These are phyloP conservation scores for Pichia sp. DNA, from an alignment of 1,139 yeast genomes.

Conservation along the genomic window DNA sequence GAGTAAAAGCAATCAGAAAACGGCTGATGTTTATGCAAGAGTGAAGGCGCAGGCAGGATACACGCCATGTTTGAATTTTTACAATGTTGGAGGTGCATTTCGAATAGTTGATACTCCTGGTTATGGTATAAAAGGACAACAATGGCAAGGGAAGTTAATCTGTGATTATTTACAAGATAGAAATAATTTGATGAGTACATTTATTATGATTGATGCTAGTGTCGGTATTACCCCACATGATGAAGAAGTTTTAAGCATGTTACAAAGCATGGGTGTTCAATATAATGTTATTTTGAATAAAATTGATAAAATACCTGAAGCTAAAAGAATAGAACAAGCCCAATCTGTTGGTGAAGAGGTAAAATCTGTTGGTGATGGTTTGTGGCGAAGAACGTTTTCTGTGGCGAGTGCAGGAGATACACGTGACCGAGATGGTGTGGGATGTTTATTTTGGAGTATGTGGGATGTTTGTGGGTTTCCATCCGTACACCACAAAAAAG, in stretches of 20 bases:
- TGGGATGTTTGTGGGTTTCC: not conserved
- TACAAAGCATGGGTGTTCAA: slow-evolving; percentile 52
- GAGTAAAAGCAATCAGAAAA: slow-evolving; percentile 29
- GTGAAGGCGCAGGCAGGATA: slow-evolving; percentile 51
- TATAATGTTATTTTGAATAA: slow-evolving; percentile 76
- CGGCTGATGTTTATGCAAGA: slow-evolving; percentile 19
- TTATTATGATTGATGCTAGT: slow-evolving; percentile 52
- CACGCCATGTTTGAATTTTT: slow-evolving; percentile 73
- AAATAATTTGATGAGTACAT: slow-evolving; percentile 49
- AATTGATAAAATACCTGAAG: slow-evolving; percentile 43
- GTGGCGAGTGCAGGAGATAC: not conserved
- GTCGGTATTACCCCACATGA: slow-evolving; percentile 58
- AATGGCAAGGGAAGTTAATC: slow-evolving; percentile 64
- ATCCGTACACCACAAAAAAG: not conserved
- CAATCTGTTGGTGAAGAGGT: slow-evolving; percentile 22
- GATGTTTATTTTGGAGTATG: not conserved
- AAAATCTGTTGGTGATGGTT: slow-evolving; percentile 20
- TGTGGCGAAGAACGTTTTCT: not conserved
- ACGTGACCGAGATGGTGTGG: not conserved
- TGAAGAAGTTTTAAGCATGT: slow-evolving; percentile 41
- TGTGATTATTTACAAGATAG: slow-evolving; percentile 54
- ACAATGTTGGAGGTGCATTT: slow-evolving; percentile 55
- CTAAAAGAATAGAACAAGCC: slow-evolving; percentile 13
- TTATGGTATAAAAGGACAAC: slow-evolving; percentile 61
- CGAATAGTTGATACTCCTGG: slow-evolving; percentile 83